Conservation (phyloP, 208 protist genomes). For the Naegleria gruberi region DNA sequence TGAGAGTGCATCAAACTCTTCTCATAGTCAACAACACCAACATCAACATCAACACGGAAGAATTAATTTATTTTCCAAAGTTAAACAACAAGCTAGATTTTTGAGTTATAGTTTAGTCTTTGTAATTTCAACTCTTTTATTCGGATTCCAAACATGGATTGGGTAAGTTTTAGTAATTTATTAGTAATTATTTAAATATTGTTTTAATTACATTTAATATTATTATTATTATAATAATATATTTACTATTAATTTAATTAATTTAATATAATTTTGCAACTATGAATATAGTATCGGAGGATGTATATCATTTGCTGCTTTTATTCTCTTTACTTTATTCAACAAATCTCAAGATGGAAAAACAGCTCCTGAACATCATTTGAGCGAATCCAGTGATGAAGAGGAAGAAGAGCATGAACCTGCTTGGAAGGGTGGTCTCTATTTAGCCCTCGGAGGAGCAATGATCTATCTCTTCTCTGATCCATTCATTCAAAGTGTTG, state of each 20-base stretch:
- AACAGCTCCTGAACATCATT: background rate
- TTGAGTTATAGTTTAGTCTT: constrained; percentile 29
- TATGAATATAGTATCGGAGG: background rate
- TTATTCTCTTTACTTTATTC: background rate
- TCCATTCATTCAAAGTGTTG: constrained; percentile 45
- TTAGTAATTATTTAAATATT: background rate
- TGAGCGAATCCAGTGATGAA: background rate
- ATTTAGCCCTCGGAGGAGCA: constrained; percentile 43
- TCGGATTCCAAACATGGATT: constrained; percentile 34
- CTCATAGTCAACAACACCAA: background rate
- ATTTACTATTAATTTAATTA: too few relatives aligned
- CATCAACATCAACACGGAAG: constrained; percentile 32
- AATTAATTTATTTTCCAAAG: constrained; percentile 25
- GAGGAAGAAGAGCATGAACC: constrained; percentile 43
- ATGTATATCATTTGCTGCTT: background rate
- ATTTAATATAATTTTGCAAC: background rate
- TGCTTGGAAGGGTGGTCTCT: constrained; percentile 37
- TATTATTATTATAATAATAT: too few relatives aligned
- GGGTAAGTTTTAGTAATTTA: constrained; percentile 23
- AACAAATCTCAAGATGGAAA: background rate
- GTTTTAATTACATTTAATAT: too few relatives aligned
- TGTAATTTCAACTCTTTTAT: background rate
- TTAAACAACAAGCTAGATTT: constrained; percentile 44
- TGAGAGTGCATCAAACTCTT: background rate
- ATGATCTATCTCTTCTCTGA: constrained; percentile 47